phyloP scores from a whole-genome alignment of 257 asterid species.

The Asclepias syriaca region DNA sequence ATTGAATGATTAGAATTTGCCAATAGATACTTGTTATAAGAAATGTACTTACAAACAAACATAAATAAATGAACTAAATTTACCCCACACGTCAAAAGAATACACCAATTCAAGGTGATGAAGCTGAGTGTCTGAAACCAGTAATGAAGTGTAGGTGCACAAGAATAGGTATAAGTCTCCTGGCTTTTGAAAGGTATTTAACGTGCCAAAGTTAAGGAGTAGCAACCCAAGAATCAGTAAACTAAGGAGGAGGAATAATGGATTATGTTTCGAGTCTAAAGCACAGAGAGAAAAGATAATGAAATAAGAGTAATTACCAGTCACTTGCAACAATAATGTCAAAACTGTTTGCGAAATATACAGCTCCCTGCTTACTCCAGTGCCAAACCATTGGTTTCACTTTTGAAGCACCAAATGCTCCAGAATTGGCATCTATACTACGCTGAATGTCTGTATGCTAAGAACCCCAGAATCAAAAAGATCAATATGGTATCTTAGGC shows the following conservation, averaged over 20 bases:
- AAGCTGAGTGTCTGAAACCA: too few species aligned
- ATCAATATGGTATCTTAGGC: neutral
- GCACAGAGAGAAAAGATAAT: neutral
- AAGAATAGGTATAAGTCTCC: neutral
- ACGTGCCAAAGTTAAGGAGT: neutral
- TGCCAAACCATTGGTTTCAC: constrained; percentile 76
- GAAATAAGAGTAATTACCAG: constrained; percentile 50
- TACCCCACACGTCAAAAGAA: too few species aligned
- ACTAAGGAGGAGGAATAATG: neutral
- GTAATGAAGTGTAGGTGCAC: neutral
- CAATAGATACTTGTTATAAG: neutral
- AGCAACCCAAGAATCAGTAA: neutral
- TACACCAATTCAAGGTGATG: too few species aligned
- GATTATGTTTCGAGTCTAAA: neutral
- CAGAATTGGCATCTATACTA: constrained; percentile 53
- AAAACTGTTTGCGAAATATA: constrained; percentile 41
- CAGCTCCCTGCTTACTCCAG: constrained; percentile 51
- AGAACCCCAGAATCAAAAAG: constrained; percentile 27
- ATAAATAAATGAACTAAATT: too few species aligned
- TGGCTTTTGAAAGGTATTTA: neutral
- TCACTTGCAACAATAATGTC: constrained; percentile 86
- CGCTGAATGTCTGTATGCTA: constrained; percentile 71
- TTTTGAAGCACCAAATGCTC: constrained; percentile 52
- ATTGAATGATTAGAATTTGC: neutral
- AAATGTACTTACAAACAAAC: neutral